Evolutionary conservation across 176 grass and related monocot species (phyloP).

Genomic region (Phyllostachys edulis): DNA sequence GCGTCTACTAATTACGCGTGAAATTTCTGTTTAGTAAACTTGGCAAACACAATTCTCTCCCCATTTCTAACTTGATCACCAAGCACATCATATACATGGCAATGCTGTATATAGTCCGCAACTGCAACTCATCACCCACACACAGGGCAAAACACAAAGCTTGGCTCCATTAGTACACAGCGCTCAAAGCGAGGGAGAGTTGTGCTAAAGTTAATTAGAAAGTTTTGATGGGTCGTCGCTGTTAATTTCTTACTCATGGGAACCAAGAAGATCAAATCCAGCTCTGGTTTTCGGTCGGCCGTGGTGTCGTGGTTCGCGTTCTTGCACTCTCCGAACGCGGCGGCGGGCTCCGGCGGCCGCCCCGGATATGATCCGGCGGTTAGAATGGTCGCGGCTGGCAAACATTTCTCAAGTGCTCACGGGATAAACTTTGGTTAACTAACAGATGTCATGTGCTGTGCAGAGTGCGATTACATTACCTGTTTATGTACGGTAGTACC

Average conservation of each 20-base stretch:
- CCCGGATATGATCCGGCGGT: neutral
- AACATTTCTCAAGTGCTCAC: constrained; percentile 7
- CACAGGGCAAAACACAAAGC: too few species aligned
- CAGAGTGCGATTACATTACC: too few species aligned
- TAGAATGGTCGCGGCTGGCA: constrained; percentile 6
- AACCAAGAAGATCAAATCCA: constrained; percentile 1
- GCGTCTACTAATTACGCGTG: neutral
- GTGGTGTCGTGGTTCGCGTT: neutral
- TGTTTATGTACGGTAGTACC: too few species aligned
- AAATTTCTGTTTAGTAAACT: neutral
- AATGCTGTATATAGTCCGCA: neutral
- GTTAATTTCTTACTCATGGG: neutral
- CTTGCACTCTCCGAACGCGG: neutral
- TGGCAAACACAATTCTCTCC: neutral
- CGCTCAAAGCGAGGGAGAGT: too few species aligned
- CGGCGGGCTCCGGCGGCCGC: neutral
- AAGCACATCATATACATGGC: too few species aligned
- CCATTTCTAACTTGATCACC: neutral
- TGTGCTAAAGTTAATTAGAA: too few species aligned
- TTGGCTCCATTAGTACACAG: too few species aligned
- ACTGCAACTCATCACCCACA: neutral
- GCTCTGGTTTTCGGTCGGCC: neutral
- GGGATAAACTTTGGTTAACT: constrained; percentile 6
- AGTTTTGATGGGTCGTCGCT: too few species aligned
- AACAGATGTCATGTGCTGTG: neutral